These are phyloP conservation scores for Microdochium trichocladiopsis DNA, from an alignment of 2,329 filamentous ascomycete species.

Conservation along the genomic window DNA sequence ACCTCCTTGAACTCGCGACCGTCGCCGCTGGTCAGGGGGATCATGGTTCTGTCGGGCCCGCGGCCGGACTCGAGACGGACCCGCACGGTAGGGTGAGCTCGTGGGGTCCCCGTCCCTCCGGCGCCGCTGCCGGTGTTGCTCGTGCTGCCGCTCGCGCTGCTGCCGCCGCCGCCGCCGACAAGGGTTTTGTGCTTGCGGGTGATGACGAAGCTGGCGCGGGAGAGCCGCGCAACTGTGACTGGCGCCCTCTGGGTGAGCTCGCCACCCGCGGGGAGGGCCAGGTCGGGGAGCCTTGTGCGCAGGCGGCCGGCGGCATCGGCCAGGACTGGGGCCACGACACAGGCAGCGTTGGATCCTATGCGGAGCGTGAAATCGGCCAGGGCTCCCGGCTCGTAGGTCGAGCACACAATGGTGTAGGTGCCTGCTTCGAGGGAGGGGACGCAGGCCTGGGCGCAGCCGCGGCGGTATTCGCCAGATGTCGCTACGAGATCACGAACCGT, in stretches of 20 bases:
- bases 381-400: constrained; percentile 80
- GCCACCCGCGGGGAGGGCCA: constrained; percentile 21
- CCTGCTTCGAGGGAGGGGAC: constrained; percentile 56
- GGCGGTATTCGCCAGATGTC: constrained; percentile 83
- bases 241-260: constrained; percentile 30
- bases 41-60: constrained; percentile 57
- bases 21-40: constrained; percentile 49
- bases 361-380: constrained; percentile 67
- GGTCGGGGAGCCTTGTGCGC: constrained; percentile 48
- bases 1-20: constrained; percentile 58
- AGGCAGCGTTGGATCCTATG: constrained; percentile 57
- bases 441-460: constrained; percentile 67
- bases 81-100: constrained; percentile 41
- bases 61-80: constrained; percentile 67
- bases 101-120: constrained; percentile 10
- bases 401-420: constrained; percentile 81
- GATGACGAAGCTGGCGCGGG: constrained; percentile 51
- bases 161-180: constrained; percentile 25
- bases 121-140: constrained; percentile 26
- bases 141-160: constrained; percentile 15
- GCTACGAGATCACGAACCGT: constrained; percentile 70
- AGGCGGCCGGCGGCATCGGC: constrained; percentile 71
- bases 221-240: constrained; percentile 41
- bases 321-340: constrained; percentile 53
- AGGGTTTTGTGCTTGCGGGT: constrained; percentile 11